Conservation (phyloP, 1,284 basidiomycete species). For the Trichosporon inkin region DNA sequence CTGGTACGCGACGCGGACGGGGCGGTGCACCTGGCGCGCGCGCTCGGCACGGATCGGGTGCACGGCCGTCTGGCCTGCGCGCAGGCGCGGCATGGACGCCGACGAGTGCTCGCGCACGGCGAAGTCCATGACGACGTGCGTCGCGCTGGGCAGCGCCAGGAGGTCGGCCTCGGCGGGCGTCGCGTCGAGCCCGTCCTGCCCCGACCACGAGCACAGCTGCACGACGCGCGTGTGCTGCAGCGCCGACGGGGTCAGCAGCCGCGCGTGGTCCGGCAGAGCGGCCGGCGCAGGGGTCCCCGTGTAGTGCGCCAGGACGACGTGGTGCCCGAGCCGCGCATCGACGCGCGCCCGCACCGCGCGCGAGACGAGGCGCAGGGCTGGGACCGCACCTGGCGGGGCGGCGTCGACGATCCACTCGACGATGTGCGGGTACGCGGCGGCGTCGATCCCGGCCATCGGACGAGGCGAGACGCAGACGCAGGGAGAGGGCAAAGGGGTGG, state of each 20-base stretch:
- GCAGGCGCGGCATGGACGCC: background rate
- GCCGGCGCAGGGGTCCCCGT: background rate
- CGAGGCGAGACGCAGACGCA: background rate
- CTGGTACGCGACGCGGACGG: background rate
- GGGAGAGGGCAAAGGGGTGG: too few species aligned
- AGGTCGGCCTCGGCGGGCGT: background rate
- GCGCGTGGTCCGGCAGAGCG: background rate
- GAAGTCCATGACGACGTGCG: background rate
- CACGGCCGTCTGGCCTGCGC: background rate
- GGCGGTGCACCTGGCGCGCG: background rate
- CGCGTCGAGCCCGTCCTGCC: background rate
- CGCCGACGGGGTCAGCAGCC: background rate
- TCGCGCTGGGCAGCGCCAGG: background rate
- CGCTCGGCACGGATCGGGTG: background rate
- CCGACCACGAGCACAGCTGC: background rate
- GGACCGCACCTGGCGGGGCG: background rate
- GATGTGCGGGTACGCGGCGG: slow-evolving; percentile 7
- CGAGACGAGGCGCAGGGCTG: slow-evolving; percentile 1
- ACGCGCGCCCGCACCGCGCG: background rate
- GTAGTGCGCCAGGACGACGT: background rate
- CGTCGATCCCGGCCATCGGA: background rate
- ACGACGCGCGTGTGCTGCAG: background rate
- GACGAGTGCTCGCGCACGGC: background rate
- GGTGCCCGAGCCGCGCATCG: background rate
- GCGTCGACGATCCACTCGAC: background rate